Evolutionary conservation across 176 grass and related monocot genomes (phyloP), one percentile per base, ranked within the genome.

Genomic region (Rhipidocladum racemiflorum): DNA sequence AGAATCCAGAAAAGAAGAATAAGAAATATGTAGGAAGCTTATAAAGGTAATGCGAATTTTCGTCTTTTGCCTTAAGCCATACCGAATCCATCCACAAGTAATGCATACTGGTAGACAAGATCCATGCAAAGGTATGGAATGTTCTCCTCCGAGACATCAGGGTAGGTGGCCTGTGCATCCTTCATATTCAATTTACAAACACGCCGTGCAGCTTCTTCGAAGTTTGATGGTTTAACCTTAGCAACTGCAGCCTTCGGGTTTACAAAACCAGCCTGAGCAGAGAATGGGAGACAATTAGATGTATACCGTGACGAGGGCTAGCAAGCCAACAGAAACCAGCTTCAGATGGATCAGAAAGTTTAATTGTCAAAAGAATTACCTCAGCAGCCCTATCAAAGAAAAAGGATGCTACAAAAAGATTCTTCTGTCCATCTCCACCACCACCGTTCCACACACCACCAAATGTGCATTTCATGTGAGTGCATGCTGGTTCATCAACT

Each of bases 401-500:
- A 88, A 99, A 99, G 36, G 96, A 99, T 67, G 96, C 96, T 53
- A 99, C 96, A 88, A 99, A 99, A 24, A 98, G 73, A 84, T 99
- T 95, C 77, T 95, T 99, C 89, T 95, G 92, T 48, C 96, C 96
- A 84, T 93, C 96, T 77, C 96, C 96, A 82, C 96, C 96, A 16
- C 96, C 96, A 88, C 96, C 96, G 70, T 99, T 99, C 96, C 96
- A 99, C 53, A 95, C 77, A 72, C 96, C 96, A 65, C 96, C 92
- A 91, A 99, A 99, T 65, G 96, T 99, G 68, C 96, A 99, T 83
- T 99, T 95, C 96, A 99, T 99, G 65, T 99, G 96, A 66, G 90
- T 95, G 75, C 96, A 99, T 79, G 82, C 85, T 21, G 90, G 92
- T 65, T 95, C 92, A 88, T 95, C 88, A 61, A 88, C 80, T 80